These are phyloP conservation scores for Ogataea trehaloabstinens DNA, from an alignment of 805 yeast genomes.

Conservation along the genomic window DNA sequence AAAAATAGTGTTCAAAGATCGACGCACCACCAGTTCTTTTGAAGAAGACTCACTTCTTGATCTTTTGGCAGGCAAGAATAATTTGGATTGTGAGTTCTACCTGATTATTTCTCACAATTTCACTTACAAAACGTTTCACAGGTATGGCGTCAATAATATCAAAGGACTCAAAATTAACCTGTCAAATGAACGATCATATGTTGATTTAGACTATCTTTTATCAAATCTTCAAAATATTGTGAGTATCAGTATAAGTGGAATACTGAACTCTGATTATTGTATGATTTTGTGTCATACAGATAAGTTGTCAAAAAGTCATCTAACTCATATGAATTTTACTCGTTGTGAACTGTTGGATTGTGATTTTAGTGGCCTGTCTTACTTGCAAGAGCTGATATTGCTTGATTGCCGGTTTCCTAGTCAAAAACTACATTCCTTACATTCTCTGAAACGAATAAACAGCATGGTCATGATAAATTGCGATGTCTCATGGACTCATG, in stretches of 20 bases:
- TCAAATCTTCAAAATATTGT: slow-evolving; percentile 8
- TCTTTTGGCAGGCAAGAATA: slow-evolving; percentile 1
- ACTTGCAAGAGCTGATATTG: slow-evolving; percentile 15
- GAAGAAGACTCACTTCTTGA: not conserved
- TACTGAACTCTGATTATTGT: slow-evolving; percentile 6
- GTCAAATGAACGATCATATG: not conserved
- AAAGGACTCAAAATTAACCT: slow-evolving; percentile 11
- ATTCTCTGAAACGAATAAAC: slow-evolving; percentile 3
- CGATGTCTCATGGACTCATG: slow-evolving; percentile 16
- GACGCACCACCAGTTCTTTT: slow-evolving; percentile 1
- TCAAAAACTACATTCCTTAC: slow-evolving; percentile 11
- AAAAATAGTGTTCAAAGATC: slow-evolving; percentile 7
- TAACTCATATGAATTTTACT: slow-evolving; percentile 14
- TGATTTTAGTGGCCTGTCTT: slow-evolving; percentile 11
- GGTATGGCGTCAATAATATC: slow-evolving; percentile 7
- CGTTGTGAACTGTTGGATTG: slow-evolving; percentile 12
- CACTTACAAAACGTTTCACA: slow-evolving; percentile 4
- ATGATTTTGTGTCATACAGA: slow-evolving; percentile 1
- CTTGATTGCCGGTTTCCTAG: slow-evolving; percentile 17
- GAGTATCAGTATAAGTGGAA: slow-evolving; percentile 15
- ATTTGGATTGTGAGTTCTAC: slow-evolving; percentile 3
- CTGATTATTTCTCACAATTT: slow-evolving; percentile 4
- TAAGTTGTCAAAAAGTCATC: not conserved
- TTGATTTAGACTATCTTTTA: slow-evolving; percentile 15
- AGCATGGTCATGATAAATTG: slow-evolving; percentile 20